Conservation (phyloP, 2,329 filamentous ascomycete species). For the Fusarium sp. region DNA sequence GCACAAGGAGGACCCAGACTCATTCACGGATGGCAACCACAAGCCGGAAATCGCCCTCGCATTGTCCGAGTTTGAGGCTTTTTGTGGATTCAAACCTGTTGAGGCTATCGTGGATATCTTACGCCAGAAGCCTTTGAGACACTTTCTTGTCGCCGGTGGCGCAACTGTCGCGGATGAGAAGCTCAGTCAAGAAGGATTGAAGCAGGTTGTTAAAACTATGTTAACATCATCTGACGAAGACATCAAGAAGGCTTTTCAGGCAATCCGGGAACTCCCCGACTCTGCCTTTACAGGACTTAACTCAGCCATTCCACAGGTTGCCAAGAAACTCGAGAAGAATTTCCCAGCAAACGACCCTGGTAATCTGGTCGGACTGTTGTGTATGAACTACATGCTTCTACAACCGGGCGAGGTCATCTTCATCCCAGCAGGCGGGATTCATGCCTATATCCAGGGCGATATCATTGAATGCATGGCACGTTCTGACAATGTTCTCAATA, state of each 20-base stretch:
- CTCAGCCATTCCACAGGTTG: constrained; percentile 70
- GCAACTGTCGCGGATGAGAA: constrained; percentile 43
- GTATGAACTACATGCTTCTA: constrained; percentile 79
- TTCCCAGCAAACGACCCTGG: constrained; percentile 73
- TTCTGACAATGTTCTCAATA: constrained; percentile 79
- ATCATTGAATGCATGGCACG: constrained; percentile 85
- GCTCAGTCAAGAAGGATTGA: constrained; percentile 61
- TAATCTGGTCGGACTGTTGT: constrained; percentile 73
- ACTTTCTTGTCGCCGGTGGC: constrained; percentile 31
- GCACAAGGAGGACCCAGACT: constrained; percentile 70
- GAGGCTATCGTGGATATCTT: constrained; percentile 68
- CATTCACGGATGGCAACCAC: constrained; percentile 79
- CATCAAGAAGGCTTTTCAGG: constrained; percentile 35
- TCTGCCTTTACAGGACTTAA: constrained; percentile 59
- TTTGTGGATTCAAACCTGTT: constrained; percentile 78
- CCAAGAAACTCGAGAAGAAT: constrained; percentile 72
- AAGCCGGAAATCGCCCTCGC: constrained; percentile 84
- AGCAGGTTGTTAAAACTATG: constrained; percentile 63
- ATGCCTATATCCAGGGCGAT: constrained; percentile 77
- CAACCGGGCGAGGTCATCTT: constrained; percentile 74
- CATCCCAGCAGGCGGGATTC: constrained; percentile 78
- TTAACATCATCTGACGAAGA: constrained; percentile 61
- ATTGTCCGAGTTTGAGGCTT: constrained; percentile 77
- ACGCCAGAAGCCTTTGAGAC: constrained; percentile 52
- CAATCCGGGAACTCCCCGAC: constrained; percentile 50